These are phyloP conservation scores for Theileria orientalis DNA, from an alignment of 169 alveolate genomes.

Conservation along the genomic window DNA sequence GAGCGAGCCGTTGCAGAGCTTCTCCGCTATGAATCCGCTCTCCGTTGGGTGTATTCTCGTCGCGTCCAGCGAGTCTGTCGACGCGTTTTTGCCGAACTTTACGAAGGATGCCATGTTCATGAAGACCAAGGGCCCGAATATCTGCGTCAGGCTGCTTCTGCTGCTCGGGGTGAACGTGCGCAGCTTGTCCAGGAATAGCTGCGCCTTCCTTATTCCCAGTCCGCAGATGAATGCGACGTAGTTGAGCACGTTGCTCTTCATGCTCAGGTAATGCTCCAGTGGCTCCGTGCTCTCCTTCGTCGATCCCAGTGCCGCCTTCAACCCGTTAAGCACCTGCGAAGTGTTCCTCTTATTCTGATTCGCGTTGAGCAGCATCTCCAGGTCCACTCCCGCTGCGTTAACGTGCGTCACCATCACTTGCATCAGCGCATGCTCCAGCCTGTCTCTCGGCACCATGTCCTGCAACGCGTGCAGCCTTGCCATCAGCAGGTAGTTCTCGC, in stretches of 20 bases:
- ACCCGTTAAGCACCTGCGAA: no score
- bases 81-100: constrained; percentile 28
- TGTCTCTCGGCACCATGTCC: constrained; percentile 51
- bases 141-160: constrained; percentile 28
- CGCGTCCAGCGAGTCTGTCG: constrained; percentile 65
- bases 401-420: constrained; percentile 18
- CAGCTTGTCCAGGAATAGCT: constrained; percentile 34
- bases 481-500: constrained; percentile 64
- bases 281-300: no score
- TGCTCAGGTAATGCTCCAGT: not conserved
- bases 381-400: constrained; percentile 37
- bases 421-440: constrained; percentile 54
- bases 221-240: constrained; percentile 69
- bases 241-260: not conserved
- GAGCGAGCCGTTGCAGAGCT: constrained; percentile 69
- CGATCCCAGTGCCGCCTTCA: no score
- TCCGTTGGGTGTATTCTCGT: constrained; percentile 79
- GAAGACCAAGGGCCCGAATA: constrained; percentile 66
- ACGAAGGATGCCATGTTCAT: constrained; percentile 73
- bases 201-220: constrained; percentile 71
- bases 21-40: constrained; percentile 63
- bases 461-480: constrained; percentile 76
- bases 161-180: constrained; percentile 30
- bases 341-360: constrained; percentile 18
- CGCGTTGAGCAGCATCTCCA: constrained; percentile 22